Percentiles rank a stretch among this genome's conserved stretches.
Conservation (phyloP, 2,329 filamentous ascomycete genomes). For the Colletotrichum viniferum region DNA sequence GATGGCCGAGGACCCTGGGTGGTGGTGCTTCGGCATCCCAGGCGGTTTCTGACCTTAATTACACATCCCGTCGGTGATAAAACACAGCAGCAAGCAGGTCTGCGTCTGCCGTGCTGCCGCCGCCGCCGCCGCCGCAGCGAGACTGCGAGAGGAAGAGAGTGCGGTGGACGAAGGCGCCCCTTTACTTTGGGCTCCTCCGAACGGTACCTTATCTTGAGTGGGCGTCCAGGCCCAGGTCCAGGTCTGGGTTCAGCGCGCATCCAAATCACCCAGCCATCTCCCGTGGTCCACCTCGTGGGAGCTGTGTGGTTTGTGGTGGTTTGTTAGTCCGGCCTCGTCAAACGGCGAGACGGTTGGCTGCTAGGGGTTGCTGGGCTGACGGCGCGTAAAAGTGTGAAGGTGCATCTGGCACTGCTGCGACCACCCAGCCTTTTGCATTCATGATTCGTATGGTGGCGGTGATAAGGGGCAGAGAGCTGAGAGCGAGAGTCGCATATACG, state of each 20-base stretch:
- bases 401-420: background rate
- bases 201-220: slow-evolving; percentile 8
- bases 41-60: slow-evolving; percentile 1
- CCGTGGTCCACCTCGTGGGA: background rate
- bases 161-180: background rate
- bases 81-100: background rate
- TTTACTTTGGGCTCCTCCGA: background rate
- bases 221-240: background rate
- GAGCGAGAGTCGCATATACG: background rate
- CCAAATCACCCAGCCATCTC: slow-evolving; percentile 21
- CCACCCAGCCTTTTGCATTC: background rate
- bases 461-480: background rate
- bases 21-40: background rate
- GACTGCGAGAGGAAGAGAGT: background rate
- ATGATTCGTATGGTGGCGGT: background rate
- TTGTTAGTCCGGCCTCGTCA: background rate
- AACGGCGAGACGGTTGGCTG: background rate
- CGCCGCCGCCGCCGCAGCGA: background rate
- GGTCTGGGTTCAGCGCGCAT: slow-evolving; percentile 15
- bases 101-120: background rate
- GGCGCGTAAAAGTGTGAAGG: background rate
- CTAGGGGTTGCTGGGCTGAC: background rate
- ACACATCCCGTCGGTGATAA: background rate
- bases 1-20: background rate
- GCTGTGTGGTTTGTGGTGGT: background rate